A percentile compares a stretch with the other conserved stretches of the same genome.
Evolutionary conservation across 306 rosid genomes (phyloP).

Genomic region (Inga leiocalycina): DNA sequence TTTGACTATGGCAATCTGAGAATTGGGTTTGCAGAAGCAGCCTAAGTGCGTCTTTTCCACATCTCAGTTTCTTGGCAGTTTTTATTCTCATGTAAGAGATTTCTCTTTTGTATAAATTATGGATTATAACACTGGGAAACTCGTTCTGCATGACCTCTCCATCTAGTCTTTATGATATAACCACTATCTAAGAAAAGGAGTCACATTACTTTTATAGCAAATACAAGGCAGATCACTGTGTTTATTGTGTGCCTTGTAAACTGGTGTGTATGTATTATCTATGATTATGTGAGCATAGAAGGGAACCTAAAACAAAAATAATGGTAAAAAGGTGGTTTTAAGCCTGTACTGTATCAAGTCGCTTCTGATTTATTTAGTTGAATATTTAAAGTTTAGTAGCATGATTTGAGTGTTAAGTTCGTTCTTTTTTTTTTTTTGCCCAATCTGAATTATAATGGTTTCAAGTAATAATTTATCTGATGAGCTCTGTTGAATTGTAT

Average conservation of each 20-base stretch:
- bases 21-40: slow-evolving; percentile 73
- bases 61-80: not conserved
- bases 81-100: not conserved
- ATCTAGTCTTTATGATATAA: not conserved
- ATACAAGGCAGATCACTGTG: not conserved
- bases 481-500: not conserved
- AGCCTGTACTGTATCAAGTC: not conserved
- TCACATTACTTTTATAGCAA: not conserved
- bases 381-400: not conserved
- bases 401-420: not conserved
- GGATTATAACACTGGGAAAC: not conserved
- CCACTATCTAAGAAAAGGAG: not conserved
- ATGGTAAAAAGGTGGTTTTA: not conserved
- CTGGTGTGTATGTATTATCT: not conserved
- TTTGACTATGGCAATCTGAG: slow-evolving; percentile 66
- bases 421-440: no score
- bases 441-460: not conserved
- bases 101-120: not conserved
- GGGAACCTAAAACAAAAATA: not conserved
- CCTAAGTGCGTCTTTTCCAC: slow-evolving; percentile 34
- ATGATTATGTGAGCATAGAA: not conserved
- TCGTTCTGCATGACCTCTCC: not conserved
- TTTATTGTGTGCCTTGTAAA: not conserved
- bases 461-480: not conserved
- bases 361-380: not conserved